Evolutionary conservation across 2,329 filamentous ascomycete species (phyloP).

Genomic region (Leptographium radiaticola): DNA sequence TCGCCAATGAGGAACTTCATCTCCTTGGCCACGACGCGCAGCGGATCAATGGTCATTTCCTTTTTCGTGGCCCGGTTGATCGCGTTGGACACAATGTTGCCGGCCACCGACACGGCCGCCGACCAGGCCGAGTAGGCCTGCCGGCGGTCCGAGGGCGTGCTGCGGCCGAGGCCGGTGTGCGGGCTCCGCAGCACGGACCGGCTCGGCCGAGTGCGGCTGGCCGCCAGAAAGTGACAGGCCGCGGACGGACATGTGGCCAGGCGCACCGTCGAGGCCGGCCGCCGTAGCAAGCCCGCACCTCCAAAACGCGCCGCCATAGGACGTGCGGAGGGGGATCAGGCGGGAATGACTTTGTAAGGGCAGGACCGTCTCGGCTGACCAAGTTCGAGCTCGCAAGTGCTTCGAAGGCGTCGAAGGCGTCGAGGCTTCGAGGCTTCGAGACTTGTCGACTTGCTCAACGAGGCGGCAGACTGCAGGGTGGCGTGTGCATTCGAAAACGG

Average conservation of each 20-base stretch:
- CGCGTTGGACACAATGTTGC: constrained; percentile 58
- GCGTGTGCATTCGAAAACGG: background rate
- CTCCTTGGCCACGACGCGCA: constrained; percentile 85
- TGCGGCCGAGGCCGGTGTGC: too few relatives aligned
- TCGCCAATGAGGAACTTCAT: constrained; percentile 94
- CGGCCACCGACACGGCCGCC: constrained; percentile 56
- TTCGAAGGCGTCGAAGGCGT: too few relatives aligned
- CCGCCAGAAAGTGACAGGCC: too few relatives aligned
- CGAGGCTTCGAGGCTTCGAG: too few relatives aligned
- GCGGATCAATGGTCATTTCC: constrained; percentile 69
- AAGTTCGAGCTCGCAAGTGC: too few relatives aligned
- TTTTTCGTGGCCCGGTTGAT: constrained; percentile 48
- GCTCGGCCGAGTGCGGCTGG: background rate
- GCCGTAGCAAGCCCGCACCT: background rate
- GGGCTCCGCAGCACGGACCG: background rate
- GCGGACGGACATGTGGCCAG: too few relatives aligned
- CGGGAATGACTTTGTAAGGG: too few relatives aligned
- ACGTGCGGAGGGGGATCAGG: too few relatives aligned
- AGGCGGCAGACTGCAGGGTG: background rate
- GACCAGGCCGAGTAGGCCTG: constrained; percentile 52
- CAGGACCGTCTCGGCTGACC: too few relatives aligned
- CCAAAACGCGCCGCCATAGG: background rate
- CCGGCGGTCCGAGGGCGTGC: background rate
- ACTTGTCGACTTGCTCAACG: too few relatives aligned
- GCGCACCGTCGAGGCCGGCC: background rate